A percentile compares a stretch with the other conserved stretches of the same genome.
These are phyloP conservation scores for Pseudohalonectria lignicola DNA, from an alignment of 2,329 filamentous ascomycete species.

Conservation along the genomic window DNA sequence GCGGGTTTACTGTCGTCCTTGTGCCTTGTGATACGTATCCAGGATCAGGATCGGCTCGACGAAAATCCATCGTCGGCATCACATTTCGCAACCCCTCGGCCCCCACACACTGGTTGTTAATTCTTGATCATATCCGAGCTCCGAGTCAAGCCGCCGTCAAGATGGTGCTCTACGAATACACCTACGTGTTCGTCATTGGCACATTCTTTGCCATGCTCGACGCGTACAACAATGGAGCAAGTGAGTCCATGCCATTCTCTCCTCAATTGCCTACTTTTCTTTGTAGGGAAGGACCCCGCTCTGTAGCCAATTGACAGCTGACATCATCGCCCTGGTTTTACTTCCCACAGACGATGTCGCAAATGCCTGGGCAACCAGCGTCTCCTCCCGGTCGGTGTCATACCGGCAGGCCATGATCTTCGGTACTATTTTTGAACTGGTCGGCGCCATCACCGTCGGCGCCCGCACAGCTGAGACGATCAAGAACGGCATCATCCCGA, in stretches of 20 bases:
- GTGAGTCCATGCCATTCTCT: constrained; percentile 33
- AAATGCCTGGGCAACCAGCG: constrained; percentile 72
- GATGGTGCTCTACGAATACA: constrained; percentile 51
- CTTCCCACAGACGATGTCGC: constrained; percentile 75
- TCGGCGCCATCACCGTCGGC: constrained; percentile 56
- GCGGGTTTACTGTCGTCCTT: no score
- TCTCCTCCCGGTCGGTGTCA: constrained; percentile 66
- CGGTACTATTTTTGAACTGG: constrained; percentile 55
- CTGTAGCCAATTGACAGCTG: no score
- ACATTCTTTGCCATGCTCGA: constrained; percentile 67
- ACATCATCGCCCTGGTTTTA: no score
- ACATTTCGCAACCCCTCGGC: no score
- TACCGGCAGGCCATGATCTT: constrained; percentile 60
- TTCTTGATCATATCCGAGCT: no score
- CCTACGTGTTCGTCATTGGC: constrained; percentile 65
- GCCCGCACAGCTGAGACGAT: constrained; percentile 65
- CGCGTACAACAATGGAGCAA: constrained; percentile 70
- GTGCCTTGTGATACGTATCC: no score
- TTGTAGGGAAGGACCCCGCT: no score
- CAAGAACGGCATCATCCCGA: constrained; percentile 66
- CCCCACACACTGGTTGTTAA: no score
- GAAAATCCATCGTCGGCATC: no score
- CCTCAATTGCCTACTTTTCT: constrained; percentile 1
- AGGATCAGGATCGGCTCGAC: no score
- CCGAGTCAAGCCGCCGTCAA: no score